These are phyloP conservation scores for Pseudogymnoascus sp. DNA, from an alignment of 2,329 filamentous ascomycete species.

Conservation along the genomic window DNA sequence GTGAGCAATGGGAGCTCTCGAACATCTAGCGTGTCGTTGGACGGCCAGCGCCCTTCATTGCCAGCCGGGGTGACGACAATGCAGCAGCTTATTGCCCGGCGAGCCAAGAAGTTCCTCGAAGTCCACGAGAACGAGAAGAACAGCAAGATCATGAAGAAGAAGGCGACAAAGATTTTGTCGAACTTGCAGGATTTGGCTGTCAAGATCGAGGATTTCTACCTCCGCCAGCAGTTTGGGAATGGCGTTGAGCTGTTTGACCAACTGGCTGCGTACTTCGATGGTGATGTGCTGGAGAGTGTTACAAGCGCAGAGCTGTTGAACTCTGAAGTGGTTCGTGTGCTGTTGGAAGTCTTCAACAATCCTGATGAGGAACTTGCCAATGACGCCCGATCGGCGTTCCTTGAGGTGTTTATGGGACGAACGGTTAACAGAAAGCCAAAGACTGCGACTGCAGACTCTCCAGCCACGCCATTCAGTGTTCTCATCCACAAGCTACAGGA, in stretches of 20 bases:
- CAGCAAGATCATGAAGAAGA: slow-evolving; percentile 64
- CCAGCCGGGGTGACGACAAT: slow-evolving; percentile 46
- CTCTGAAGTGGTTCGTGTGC: slow-evolving; percentile 76
- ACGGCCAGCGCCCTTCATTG: slow-evolving; percentile 43
- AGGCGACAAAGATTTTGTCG: slow-evolving; percentile 66
- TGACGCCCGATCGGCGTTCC: slow-evolving; percentile 70
- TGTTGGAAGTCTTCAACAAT: slow-evolving; percentile 75
- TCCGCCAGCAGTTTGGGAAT: slow-evolving; percentile 42
- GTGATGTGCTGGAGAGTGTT: slow-evolving; percentile 81
- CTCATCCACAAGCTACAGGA: slow-evolving; percentile 93
- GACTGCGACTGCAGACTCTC: slow-evolving; percentile 56
- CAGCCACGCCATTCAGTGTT: slow-evolving; percentile 78
- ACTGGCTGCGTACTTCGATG: slow-evolving; percentile 77
- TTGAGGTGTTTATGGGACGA: slow-evolving; percentile 85
- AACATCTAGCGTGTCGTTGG: slow-evolving; percentile 55
- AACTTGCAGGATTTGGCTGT: slow-evolving; percentile 62
- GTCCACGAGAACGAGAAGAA: slow-evolving; percentile 69
- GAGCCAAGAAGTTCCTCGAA: slow-evolving; percentile 77
- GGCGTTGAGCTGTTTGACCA: slow-evolving; percentile 62
- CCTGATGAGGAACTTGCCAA: slow-evolving; percentile 51
- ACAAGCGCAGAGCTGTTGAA: slow-evolving; percentile 91
- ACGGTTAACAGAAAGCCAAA: slow-evolving; percentile 53
- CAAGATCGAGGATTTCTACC: slow-evolving; percentile 65
- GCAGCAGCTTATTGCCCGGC: slow-evolving; percentile 62
- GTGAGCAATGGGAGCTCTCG: slow-evolving; percentile 40